Evolutionary conservation across 345 rosid species (phyloP).

Genomic region (Rhodamnia argentea): DNA sequence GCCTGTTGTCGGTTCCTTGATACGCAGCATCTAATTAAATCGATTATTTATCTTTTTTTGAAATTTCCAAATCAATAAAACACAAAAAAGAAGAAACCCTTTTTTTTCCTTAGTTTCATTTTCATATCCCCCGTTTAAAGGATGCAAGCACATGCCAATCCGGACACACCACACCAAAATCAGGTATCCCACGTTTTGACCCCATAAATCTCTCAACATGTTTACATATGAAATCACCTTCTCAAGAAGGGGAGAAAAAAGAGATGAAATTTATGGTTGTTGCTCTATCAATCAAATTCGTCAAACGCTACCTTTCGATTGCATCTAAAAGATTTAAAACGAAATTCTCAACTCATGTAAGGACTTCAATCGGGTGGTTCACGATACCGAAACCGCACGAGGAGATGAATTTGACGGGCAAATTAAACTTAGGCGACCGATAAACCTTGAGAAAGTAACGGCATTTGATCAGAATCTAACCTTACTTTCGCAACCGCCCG

Average conservation of each 20-base stretch:
- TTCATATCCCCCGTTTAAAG: background rate
- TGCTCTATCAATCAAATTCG: background rate
- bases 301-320: background rate
- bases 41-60: background rate
- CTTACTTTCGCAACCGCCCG: background rate
- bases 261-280: background rate
- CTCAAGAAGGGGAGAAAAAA: background rate
- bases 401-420: rapidly evolving
- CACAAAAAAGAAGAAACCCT: background rate
- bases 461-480: background rate
- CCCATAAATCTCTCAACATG: background rate
- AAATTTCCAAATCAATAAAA: background rate
- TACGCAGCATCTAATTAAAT: background rate
- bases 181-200: background rate
- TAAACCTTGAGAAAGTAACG: too few species aligned
- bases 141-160: background rate
- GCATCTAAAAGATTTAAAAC: background rate
- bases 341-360: background rate
- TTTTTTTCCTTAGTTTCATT: background rate
- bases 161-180: background rate
- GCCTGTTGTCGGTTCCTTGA: background rate
- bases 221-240: background rate
- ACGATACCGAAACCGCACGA: background rate
- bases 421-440: background rate
- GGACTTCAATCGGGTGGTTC: background rate